Base-by-base conservation (phyloP, 2,329 filamentous ascomycete species). In the Aspergillus pseudoglaucus region DNA sequence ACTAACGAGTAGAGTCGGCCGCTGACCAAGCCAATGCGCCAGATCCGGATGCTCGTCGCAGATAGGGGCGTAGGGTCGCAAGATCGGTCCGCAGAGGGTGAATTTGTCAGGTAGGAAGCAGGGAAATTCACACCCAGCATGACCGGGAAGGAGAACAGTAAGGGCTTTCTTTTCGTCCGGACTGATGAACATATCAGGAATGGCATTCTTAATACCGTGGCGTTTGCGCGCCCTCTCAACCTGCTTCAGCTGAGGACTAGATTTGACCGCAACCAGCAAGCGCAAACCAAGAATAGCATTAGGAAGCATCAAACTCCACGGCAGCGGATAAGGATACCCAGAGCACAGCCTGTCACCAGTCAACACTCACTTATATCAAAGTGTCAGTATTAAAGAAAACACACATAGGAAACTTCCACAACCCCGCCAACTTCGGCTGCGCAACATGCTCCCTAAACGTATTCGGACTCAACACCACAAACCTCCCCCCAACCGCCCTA, bases 1-100 rank as follows among this genome's bases (percentile, higher is more conserved):
- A 47, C 73, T 75, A 27, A 77, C 59, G 15, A 74, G 65, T 0
- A 77, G 55, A 0, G 72, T 76, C 15, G 72, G 70, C 0, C 62
- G 62, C 9, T 57, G 51, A 1, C 52, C 47, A 1, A 77, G 59
- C 75, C 74, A 77, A 3, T 40, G 30, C 0, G 57, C 55, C 2
- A 77, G 58, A 3, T 67, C 63, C 0, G 68, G 61, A 20, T 72
- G 66, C 2, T 66, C 60, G 20, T 68, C 54, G 2, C 51, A 37
- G 1, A 75, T 57, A 2, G 63, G 44, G 0, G 47, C 37, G 3
- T 59, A 58, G 0, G 60, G 54, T 0, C 68, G 59, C 9, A 74
- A 48, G 5, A 77, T 74, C 0, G 74, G 75, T 1, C 74, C 74
- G 49, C 72, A 75, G 2, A 63, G 51, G 0, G 60, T 61, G 18